Conservation (phyloP, 2,329 filamentous ascomycete genomes). For the Xylaria sp. region DNA sequence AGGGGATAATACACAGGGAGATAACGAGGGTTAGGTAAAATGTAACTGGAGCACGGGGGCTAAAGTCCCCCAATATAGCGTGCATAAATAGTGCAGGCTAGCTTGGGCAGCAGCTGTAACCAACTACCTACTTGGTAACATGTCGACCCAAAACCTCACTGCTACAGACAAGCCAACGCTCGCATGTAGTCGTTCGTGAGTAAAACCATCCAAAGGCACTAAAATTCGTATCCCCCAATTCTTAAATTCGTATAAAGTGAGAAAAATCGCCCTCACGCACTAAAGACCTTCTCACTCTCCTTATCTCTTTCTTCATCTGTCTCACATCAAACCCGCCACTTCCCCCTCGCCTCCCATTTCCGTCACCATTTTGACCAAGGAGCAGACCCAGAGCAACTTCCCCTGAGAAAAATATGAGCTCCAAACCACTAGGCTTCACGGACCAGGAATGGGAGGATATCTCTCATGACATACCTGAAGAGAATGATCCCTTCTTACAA, state of each 20-base stretch:
- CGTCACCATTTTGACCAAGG: neutral
- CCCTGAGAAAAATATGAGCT: constrained; percentile 17
- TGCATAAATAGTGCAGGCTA: neutral
- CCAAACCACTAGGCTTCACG: constrained; percentile 37
- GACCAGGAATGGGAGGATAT: constrained; percentile 66
- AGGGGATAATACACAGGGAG: neutral
- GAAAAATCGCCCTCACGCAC: neutral
- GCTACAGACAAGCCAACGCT: neutral
- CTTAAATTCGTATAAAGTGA: constrained; percentile 9
- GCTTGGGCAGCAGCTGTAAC: neutral
- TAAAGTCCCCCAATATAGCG: neutral
- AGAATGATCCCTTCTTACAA: constrained; percentile 76
- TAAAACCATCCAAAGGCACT: neutral
- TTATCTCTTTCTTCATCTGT: neutral
- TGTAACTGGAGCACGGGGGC: neutral
- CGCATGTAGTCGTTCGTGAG: neutral
- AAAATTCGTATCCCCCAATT: neutral
- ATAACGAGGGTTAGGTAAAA: neutral
- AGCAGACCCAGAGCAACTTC: neutral
- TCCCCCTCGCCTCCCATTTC: neutral
- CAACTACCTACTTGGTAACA: too few species aligned
- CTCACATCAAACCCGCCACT: neutral
- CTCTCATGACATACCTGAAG: constrained; percentile 59
- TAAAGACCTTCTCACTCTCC: neutral
- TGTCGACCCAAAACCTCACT: neutral